Base-by-base conservation (phyloP, 1,139 yeast genomes). In the Protomyces inouyei region DNA sequence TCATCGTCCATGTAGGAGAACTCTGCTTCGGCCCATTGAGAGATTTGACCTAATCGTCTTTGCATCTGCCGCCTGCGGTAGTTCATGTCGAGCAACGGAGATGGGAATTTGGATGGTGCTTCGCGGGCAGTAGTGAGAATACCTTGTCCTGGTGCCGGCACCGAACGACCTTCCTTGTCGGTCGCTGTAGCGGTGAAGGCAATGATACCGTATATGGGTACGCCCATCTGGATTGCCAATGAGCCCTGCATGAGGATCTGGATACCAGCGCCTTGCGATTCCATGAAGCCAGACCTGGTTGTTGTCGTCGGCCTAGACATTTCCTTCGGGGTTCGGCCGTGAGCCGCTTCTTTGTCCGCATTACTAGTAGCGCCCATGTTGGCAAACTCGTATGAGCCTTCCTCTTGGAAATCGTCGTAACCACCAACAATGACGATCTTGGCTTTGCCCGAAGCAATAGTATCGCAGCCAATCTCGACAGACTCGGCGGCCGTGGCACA, bases 61-160 rank as follows among this genome's bases (percentile, higher is more conserved):
- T 83, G 84, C 74, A 93, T 83, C 81, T 93, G 98, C 78, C 97
- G 85, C 73, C 88, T 82, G 81, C 99, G 89, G 85, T 93, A 93
- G 77, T 87, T 87, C 78, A 93, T 86, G 78, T 91, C 89, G 80
- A 93, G 80, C 79, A 88, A 79, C 69, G 93, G 86, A 70, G 92
- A 80, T 73, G 89, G 85, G 82, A 83, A 87, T 79, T 88, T 88
- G 81, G 87, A 82, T 73, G 83, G 83, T 74, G 87, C 85, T 80
- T 93, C 99, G 76, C 96, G 88, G 66, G 98, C 98, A 73, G 97
- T 89, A 69, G 98, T 93, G 81, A 93, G 84, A 72, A 93, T 87
- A 86, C 99, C 99, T 81, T 92, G 91, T 77, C 99, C 99, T 79
- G 99, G 99, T 75, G 98, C 98, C 71, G 99, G 99, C 72, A 93